phyloP scores from a whole-genome alignment of 768 basidiomycete genomes.

The Tylopilus balloui region DNA sequence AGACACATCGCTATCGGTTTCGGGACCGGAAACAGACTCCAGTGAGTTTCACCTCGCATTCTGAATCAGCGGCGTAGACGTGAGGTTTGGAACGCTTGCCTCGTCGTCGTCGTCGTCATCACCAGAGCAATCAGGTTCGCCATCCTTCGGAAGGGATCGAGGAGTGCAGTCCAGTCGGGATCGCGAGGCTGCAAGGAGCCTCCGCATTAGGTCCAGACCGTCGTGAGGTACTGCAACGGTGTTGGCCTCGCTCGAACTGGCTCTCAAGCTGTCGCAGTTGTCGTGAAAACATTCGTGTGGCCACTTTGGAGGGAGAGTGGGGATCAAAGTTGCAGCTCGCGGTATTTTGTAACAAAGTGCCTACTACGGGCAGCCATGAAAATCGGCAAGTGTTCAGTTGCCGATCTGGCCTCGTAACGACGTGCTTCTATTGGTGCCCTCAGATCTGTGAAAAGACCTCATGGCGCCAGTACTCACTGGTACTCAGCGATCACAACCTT shows the following conservation, averaged over 20 bases:
- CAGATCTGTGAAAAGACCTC: conserved; percentile 3
- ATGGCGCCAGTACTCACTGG: background rate
- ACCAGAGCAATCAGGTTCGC: background rate
- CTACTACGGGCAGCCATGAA: too few relatives aligned
- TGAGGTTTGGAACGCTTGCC: background rate
- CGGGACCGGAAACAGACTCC: background rate
- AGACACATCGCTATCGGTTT: background rate
- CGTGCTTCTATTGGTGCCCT: background rate
- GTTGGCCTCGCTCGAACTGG: background rate
- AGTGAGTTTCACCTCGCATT: background rate
- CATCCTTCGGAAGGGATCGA: conserved; percentile 2
- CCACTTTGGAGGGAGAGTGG: too few relatives aligned
- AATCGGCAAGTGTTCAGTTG: background rate
- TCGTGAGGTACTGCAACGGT: background rate
- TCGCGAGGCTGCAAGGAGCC: conserved; percentile 16
- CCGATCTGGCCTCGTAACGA: background rate
- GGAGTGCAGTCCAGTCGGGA: conserved; percentile 7
- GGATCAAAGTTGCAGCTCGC: too few relatives aligned
- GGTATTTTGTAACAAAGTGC: too few relatives aligned
- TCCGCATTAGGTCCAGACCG: conserved; percentile 10
- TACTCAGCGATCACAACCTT: too few relatives aligned
- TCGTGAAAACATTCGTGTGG: too few relatives aligned
- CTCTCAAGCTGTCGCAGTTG: background rate
- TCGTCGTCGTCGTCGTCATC: background rate
- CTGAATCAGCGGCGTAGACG: background rate